Base-by-base conservation (phyloP, 208 protist species). In the Leishmania tarentolae region DNA sequence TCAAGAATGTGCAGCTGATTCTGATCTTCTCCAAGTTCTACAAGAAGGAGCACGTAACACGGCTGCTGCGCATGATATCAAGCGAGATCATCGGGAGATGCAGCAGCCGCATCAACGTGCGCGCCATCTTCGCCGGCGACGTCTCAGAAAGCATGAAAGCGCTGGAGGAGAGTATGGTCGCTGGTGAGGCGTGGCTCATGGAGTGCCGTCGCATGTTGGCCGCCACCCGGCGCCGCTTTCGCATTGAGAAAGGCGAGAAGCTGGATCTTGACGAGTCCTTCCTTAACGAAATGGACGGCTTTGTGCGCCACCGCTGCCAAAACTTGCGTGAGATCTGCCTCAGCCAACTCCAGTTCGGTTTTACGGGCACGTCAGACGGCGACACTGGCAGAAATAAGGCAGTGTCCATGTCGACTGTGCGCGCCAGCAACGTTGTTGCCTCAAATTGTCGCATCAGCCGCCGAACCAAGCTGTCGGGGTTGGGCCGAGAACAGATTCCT, bases 231-330 rank as follows among this genome's bases (percentile, higher is more conserved):
- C 89, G 91, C 44, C 89, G 93, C 63, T 98, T 97, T 72, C 87
- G 89, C 37, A 40, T 90, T 46, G 95, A 98, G 87, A 93, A 89
- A 63, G 90, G 93, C 40, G 93, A 97, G 85, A 94, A 98, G 80
- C 88, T 99, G 35, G 97, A 99, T 70, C 83, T 98, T 44, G 95
- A 97, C 79, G 98, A 98, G 57, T 93, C 88, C 19, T 98, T 99
- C 74, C 93, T 99, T 71, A 98, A 98, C 79, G 98, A 99, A 83
- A 99, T 99, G 86, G 98, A 99, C 79, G 98, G 98, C 76, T 99
- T 99, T 78, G 95, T 99, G 66, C 94, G 98, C 72, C 98, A 99
- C 87, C 92, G 98, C 63, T 99, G 98, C 88, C 89, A 95, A 56
- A 99, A 99, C 88, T 84, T 99, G 78, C 90, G 98, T 24, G 98